These are phyloP conservation scores for Neoboletus subvelutipes DNA, from an alignment of 768 basidiomycete species.

Conservation along the genomic window DNA sequence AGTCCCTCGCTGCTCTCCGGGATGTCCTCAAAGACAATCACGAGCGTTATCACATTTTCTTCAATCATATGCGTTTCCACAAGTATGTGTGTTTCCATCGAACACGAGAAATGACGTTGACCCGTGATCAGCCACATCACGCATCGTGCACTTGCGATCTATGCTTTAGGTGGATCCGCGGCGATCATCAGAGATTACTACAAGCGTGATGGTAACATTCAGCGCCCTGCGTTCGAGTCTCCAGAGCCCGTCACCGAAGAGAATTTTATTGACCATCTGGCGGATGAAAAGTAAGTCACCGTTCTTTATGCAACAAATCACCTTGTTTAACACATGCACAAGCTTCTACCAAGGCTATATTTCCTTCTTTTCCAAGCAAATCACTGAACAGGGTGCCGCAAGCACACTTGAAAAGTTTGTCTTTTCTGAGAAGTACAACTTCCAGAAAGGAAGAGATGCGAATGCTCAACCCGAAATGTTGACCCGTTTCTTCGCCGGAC, in stretches of 20 bases:
- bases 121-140: constrained; percentile 23
- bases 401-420: constrained; percentile 27
- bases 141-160: constrained; percentile 31
- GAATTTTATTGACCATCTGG: constrained; percentile 26
- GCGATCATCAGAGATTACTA: constrained; percentile 28
- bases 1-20: constrained; percentile 24
- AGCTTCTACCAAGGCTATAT: constrained; percentile 32
- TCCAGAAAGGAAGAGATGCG: constrained; percentile 11
- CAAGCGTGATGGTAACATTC: constrained; percentile 14
- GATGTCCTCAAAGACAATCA: constrained; percentile 49
- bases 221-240: constrained; percentile 26
- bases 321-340: not conserved
- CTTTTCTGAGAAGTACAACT: constrained; percentile 34
- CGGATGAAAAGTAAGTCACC: constrained; percentile 25
- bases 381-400: constrained; percentile 17
- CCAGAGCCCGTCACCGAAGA: constrained; percentile 24
- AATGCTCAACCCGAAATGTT: constrained; percentile 50
- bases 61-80: constrained; percentile 47
- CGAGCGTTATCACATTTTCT: constrained; percentile 47
- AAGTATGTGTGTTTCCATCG: constrained; percentile 39
- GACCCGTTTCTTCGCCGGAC: constrained; percentile 43
- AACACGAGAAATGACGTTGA: not conserved
- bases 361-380: constrained; percentile 23
- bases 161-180: constrained; percentile 26
- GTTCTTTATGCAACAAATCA: not conserved